Conservation (phyloP, 1,284 basidiomycete genomes). For the Peniophora sp. region DNA sequence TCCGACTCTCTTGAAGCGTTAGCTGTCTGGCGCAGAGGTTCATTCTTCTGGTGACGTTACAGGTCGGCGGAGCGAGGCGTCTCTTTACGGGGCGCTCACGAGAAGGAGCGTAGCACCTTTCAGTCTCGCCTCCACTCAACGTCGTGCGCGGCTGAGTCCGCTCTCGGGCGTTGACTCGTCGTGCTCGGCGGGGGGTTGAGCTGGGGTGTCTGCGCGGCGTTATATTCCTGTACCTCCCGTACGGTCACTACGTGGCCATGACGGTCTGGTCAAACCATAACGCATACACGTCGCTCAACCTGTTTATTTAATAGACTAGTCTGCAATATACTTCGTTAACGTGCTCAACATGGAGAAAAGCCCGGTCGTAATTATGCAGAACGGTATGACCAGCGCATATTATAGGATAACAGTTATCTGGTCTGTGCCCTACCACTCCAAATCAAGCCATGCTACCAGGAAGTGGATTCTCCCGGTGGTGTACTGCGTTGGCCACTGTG, state of each 20-base stretch:
- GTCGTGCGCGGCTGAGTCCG: conserved; percentile 27
- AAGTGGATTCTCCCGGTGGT: not conserved
- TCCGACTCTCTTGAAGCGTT: conserved; percentile 29
- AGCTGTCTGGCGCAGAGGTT: conserved; percentile 24
- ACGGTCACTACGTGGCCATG: conserved; percentile 71
- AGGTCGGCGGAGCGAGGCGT: conserved; percentile 70
- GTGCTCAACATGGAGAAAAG: no score
- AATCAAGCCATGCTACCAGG: not conserved
- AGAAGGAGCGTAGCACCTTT: conserved; percentile 40
- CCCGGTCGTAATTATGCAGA: not conserved
- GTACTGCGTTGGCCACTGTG: not conserved
- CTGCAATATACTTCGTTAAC: no score
- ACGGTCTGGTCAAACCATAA: conserved; percentile 76
- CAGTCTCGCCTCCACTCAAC: conserved; percentile 21
- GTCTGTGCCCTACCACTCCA: not conserved
- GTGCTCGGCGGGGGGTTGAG: conserved; percentile 26
- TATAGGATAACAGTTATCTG: not conserved
- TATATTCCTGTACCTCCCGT: conserved; percentile 76
- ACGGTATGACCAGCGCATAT: not conserved
- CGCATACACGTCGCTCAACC: conserved; percentile 37
- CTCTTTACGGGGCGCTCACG: conserved; percentile 49
- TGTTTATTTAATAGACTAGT: not conserved
- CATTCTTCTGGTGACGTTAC: conserved; percentile 37
- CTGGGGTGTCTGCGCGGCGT: conserved; percentile 40
- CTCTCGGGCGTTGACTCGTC: conserved; percentile 45